Evolutionary conservation across 2,329 filamentous ascomycete genomes (phyloP), one percentile per base, ranked within the genome.

Genomic region (Aspergillus jensenii): DNA sequence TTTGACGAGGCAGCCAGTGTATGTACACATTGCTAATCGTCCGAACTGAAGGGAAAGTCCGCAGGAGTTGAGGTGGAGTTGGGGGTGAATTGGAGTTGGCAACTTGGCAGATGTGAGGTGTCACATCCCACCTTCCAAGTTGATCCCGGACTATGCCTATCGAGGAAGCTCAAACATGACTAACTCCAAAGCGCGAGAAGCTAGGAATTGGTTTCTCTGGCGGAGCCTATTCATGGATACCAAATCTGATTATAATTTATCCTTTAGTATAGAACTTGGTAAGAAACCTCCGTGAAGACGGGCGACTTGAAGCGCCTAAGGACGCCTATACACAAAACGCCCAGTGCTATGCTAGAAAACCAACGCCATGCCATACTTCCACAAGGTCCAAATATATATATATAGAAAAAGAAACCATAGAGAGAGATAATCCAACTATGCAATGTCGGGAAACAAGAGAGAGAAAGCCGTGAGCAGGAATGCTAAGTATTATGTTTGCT

Each of bases 301-400:
- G 48, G 15, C 35, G 35, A 27, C 48, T n/a, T 12, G 12, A 43
- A 27, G 14, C 48, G 15, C 21, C 33, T 21, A 51, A 51, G 11
- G 33, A 27, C 44, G 25, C 45, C 35, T 31, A n/a, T 40, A 51
- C 21, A 40, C 19, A 51, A 37, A 54, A 54, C 52, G 52, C 52
- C 41, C 21, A 23, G 23, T 48, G 52, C 52, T 54, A 54, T 54
- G 52, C 52, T 33, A n/a, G 37, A 48, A 25, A 12, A 33, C 43
- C 23, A 47, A 48, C 43, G 52, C 52, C 52, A 47, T 45, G 52
- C 52, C 44, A 41, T 12, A 35, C 27, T 5, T 14, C 40, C 25
- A 27, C 14, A 53, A 19, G 27, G 17, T n/a, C 35, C n/a, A 35
- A 45, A 33, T 46, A 45, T 23, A 14, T 44, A 41, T 44, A 37